Evolutionary conservation across 306 rosid genomes (phyloP), one percentile per base, ranked within the genome.

Genomic region (Cucurbita maxima): DNA sequence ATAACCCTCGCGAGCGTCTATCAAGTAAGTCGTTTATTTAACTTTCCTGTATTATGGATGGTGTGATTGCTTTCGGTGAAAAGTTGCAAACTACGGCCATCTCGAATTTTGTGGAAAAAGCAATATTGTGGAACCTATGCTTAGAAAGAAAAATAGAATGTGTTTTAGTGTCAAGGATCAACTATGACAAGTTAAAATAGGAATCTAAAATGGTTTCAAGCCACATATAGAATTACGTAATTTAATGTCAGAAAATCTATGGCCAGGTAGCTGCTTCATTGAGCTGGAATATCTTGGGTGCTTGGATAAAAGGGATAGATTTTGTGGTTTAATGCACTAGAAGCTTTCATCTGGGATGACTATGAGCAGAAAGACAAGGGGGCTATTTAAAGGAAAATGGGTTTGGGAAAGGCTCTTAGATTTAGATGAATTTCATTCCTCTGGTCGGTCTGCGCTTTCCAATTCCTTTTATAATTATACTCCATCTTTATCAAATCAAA

Each of bases 1-100:
- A 89, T 81, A 94, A 94, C 83, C 97, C 97, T 76, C 87, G 98
- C 19, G 97, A 94, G 85, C 97, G 98, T 53, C 84, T 94, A 30
- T 86, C 98, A 4, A 76, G 98, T 94, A 79, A 72, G 90, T 78
- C 3, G 18, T 72, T n/a, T 16, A 47, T 72, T 52, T 36, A 22
- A 8, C 18, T 48, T 45, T 12, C 41, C 6, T 66, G n/a, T 66
- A 19, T 20, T 45, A 7, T 13, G 18, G 73, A 44, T 44, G 18
- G 11, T 43, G 16, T 67, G 37, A 13, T 67, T 45, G 40, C 41
- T 20, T 67, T 45, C 37, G 22, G 22, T 60, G 2, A 14, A 61
- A 62, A 38, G 30, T 62, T 16, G 50, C 30, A 16, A 2, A n/a
- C 4, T 10, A 16, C 15, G 48, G 51, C 25, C 67, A 16, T 16